These are phyloP conservation scores for Entomortierella beljakovae DNA, from an alignment of 192 early-diverging fungal genomes.

Conservation along the genomic window DNA sequence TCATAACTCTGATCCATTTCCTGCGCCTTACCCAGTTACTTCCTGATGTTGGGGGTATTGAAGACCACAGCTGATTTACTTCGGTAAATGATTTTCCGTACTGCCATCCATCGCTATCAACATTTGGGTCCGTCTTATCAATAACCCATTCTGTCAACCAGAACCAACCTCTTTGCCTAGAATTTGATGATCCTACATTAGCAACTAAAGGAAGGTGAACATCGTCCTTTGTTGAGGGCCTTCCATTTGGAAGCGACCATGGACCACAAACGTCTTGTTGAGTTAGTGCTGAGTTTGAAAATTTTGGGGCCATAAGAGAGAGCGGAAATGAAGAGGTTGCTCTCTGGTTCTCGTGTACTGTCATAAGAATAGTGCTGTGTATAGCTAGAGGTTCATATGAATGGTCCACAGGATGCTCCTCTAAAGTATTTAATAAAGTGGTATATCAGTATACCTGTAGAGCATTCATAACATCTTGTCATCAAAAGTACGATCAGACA, in stretches of 20 bases:
- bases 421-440: neutral
- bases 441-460: neutral
- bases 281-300: slow-evolving; percentile 57
- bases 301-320: slow-evolving; percentile 62
- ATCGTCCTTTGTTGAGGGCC: slow-evolving; percentile 59
- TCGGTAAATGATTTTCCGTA: slow-evolving; percentile 71
- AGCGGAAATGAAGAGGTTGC: slow-evolving; percentile 59
- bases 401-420: slow-evolving; percentile 39
- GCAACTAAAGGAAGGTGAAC: slow-evolving; percentile 61
- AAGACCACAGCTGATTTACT: slow-evolving; percentile 63
- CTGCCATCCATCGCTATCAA: slow-evolving; percentile 81
- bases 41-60: slow-evolving; percentile 58
- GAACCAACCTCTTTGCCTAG: slow-evolving; percentile 68
- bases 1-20: slow-evolving; percentile 84
- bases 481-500: neutral
- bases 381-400: slow-evolving; percentile 56
- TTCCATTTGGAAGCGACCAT: slow-evolving; percentile 70
- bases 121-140: slow-evolving; percentile 68
- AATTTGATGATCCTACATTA: slow-evolving; percentile 10
- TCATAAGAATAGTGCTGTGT: slow-evolving; percentile 69
- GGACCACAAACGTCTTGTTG: slow-evolving; percentile 69
- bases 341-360: slow-evolving; percentile 80
- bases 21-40: slow-evolving; percentile 73
- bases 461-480: neutral
- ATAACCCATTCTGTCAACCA: slow-evolving; percentile 88